These are phyloP conservation scores for Pachysandra terminalis DNA, from an alignment of 164 flowering plant species.

Conservation along the genomic window DNA sequence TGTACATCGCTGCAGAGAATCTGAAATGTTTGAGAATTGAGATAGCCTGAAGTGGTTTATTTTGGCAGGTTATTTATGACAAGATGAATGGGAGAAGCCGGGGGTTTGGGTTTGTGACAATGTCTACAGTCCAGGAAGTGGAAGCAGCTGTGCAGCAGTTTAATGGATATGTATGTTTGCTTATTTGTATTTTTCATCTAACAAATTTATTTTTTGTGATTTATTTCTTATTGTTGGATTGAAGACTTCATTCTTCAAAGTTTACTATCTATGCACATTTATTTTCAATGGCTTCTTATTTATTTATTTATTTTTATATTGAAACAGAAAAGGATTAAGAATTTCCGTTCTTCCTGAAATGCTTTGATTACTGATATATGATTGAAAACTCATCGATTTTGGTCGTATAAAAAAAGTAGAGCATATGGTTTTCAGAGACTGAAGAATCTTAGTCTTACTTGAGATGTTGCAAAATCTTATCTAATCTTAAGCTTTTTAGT, in stretches of 20 bases:
- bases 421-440: neutral
- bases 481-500: neutral
- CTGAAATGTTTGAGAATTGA: neutral
- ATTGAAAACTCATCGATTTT: neutral
- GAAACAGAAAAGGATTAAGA: too few relatives aligned
- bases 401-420: too few relatives aligned
- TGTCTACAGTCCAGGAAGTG: constrained; percentile 75
- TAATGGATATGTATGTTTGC: constrained; percentile 80
- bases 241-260: too few relatives aligned
- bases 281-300: neutral
- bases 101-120: constrained; percentile 96
- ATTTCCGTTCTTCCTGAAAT: neutral
- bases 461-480: neutral
- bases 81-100: constrained; percentile 85
- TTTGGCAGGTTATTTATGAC: constrained; percentile 83
- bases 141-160: constrained; percentile 80
- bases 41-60: too few relatives aligned
- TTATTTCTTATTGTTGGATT: neutral
- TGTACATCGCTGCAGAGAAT: too few relatives aligned
- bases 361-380: too few relatives aligned
- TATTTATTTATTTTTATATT: too few relatives aligned
- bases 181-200: neutral
- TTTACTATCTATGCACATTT: neutral
- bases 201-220: neutral
- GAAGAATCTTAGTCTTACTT: neutral